Percentiles rank a stretch among this genome's conserved stretches.
Evolutionary conservation across 2,329 filamentous ascomycete genomes (phyloP).

Genomic region (Rasamsonia emersonii): DNA sequence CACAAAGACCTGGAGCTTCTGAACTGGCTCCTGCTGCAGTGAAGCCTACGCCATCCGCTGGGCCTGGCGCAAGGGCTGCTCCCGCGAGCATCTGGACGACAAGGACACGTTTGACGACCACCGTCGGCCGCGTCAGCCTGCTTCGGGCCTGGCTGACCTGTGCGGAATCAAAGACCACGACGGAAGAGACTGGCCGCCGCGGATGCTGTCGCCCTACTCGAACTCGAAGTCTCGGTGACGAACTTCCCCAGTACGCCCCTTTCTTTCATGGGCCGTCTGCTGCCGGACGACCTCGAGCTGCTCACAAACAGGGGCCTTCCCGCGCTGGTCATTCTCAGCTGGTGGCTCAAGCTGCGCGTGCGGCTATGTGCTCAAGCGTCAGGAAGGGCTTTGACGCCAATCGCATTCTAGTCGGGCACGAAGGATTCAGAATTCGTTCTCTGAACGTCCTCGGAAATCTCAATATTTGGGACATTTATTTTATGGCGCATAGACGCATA

Average conservation of each 20-base stretch:
- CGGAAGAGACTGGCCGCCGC: constrained; percentile 23
- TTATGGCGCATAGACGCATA: no score
- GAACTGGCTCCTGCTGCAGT: constrained; percentile 27
- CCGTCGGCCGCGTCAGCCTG: constrained; percentile 18
- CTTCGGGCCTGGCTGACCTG: constrained; percentile 22
- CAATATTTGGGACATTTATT: no score
- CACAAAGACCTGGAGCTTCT: constrained; percentile 19
- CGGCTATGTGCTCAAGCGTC: no score
- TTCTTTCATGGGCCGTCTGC: constrained; percentile 26
- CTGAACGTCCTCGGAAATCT: no score
- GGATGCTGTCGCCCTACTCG: constrained; percentile 24
- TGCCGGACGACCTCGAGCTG: constrained; percentile 18
- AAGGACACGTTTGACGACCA: constrained; percentile 19
- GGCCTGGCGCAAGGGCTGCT: constrained; percentile 16
- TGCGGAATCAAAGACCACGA: constrained; percentile 23
- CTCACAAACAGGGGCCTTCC: constrained; percentile 19
- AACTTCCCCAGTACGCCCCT: constrained; percentile 17
- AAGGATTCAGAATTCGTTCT: no score
- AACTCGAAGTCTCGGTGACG: constrained; percentile 13
- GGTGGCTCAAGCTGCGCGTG: constrained; percentile 27
- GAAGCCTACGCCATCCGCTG: constrained; percentile 23
- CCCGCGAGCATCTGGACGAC: constrained; percentile 24
- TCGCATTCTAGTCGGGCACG: no score
- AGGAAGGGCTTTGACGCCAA: no score
- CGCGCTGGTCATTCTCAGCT: constrained; percentile 22